Percentiles rank a stretch among this genome's conserved stretches.
phyloP scores from a whole-genome alignment of 75 land plant genomes.

The Adiantum capillusveneris region DNA sequence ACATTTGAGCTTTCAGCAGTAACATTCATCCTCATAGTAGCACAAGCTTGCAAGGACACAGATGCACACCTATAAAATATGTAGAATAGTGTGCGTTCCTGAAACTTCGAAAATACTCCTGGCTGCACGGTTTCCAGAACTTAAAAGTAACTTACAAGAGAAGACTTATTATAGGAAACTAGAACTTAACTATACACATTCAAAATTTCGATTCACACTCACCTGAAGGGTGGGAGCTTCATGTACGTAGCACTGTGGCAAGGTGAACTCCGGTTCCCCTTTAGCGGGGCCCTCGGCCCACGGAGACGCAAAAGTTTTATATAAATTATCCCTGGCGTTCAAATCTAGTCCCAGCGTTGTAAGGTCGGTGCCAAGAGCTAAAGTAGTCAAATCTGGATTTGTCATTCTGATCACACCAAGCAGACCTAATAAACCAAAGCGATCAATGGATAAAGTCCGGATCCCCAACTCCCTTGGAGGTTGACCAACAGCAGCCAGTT shows the following conservation, averaged over 20 bases:
- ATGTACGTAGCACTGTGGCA: slow-evolving; percentile 70
- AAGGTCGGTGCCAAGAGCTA: slow-evolving; percentile 86
- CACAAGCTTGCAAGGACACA: background rate
- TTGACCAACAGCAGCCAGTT: slow-evolving; percentile 34
- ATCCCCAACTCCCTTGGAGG: slow-evolving; percentile 41
- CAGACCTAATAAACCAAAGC: slow-evolving; percentile 74
- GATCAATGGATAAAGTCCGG: slow-evolving; percentile 52
- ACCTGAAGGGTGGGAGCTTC: slow-evolving; percentile 72
- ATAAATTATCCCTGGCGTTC: slow-evolving; percentile 69
- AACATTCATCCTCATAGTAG: too few relatives aligned
- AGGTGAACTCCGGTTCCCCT: slow-evolving; percentile 78
- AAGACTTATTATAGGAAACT: too few relatives aligned
- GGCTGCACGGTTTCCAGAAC: slow-evolving; percentile 40
- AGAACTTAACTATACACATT: background rate
- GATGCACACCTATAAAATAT: slow-evolving; percentile 83
- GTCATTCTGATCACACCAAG: slow-evolving; percentile 70
- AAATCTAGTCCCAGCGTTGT: slow-evolving; percentile 82
- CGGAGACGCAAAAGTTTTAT: slow-evolving; percentile 88
- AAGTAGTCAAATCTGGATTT: slow-evolving; percentile 69
- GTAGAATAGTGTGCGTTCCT: slow-evolving; percentile 62
- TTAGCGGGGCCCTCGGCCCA: slow-evolving; percentile 87
- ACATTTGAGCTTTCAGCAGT: too few relatives aligned
- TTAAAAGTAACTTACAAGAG: too few relatives aligned
- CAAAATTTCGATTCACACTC: background rate
- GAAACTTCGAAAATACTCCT: slow-evolving; percentile 57